Conservation (phyloP, 169 alveolate species). For the Ichthyophthirius multifiliis region DNA sequence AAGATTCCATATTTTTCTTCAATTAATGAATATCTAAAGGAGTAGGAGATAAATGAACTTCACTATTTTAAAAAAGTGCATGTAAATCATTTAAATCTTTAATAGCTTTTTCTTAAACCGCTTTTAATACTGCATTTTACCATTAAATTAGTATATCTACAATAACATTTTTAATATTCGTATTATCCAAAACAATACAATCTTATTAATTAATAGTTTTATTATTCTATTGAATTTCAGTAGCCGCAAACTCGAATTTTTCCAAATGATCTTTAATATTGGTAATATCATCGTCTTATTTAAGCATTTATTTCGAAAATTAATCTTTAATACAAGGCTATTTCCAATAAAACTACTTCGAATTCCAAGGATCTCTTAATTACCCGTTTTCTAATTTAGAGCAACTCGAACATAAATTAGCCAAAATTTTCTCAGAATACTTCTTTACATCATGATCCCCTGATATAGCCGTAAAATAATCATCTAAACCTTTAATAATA, state of each 20-base stretch:
- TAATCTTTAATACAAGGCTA: slow-evolving; percentile 18
- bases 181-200: slow-evolving; percentile 34
- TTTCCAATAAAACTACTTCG: slow-evolving; percentile 24
- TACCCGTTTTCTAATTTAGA: neutral
- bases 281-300: slow-evolving; percentile 21
- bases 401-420: neutral
- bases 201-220: slow-evolving; percentile 33
- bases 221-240: slow-evolving; percentile 20
- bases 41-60: slow-evolving; percentile 51
- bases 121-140: slow-evolving; percentile 24
- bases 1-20: slow-evolving; percentile 61
- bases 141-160: slow-evolving; percentile 18
- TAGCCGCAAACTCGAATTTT: slow-evolving; percentile 12
- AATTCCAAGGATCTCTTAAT: slow-evolving; percentile 25
- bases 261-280: slow-evolving; percentile 21
- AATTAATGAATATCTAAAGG: slow-evolving; percentile 62
- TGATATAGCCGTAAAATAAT: neutral
- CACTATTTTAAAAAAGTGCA: slow-evolving; percentile 46
- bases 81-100: slow-evolving; percentile 65
- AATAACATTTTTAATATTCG: slow-evolving; percentile 18
- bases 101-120: slow-evolving; percentile 54
- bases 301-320: slow-evolving; percentile 19
- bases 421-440: neutral
- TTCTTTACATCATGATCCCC: slow-evolving; percentile 2
- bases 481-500: slow-evolving; percentile 2